phyloP scores from a whole-genome alignment of 441 rosid species.

The Adansonia gregorii region DNA sequence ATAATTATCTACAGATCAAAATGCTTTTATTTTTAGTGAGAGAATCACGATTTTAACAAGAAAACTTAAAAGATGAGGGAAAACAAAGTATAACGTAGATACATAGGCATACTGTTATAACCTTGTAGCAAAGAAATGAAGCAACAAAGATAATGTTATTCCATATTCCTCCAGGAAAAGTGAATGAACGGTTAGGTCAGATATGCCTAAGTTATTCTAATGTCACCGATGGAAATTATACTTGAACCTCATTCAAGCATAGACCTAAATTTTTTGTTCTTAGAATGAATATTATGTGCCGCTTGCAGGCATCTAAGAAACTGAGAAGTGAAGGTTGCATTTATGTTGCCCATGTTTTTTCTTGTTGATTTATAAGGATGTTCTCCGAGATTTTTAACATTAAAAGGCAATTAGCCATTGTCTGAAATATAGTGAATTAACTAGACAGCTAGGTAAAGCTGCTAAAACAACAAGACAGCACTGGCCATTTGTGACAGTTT shows the following conservation, averaged over 20 bases:
- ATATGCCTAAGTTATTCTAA: not conserved
- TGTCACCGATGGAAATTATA: not conserved
- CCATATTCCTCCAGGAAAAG: not conserved
- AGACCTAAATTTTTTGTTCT: not conserved
- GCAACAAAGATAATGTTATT: not conserved
- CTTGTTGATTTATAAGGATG: not conserved
- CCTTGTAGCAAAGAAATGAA: not conserved
- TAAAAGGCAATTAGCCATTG: not conserved
- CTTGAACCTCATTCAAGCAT: not conserved
- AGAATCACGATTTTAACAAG: not conserved
- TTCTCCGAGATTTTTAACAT: not conserved
- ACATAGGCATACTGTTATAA: not conserved
- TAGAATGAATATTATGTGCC: not conserved
- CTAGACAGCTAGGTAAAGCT: not conserved
- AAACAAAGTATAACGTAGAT: not conserved
- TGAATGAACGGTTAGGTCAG: not conserved
- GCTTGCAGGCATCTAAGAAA: not conserved
- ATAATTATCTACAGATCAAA: constrained; percentile 1
- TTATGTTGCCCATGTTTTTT: not conserved
- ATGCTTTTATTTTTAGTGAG: not conserved
- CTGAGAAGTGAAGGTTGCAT: not conserved
- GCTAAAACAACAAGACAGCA: not conserved
- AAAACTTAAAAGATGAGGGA: not conserved
- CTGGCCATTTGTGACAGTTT: not conserved
- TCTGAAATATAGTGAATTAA: not conserved